Conservation (phyloP, 176 grass and related monocot species). For the Zoysia japonica region DNA sequence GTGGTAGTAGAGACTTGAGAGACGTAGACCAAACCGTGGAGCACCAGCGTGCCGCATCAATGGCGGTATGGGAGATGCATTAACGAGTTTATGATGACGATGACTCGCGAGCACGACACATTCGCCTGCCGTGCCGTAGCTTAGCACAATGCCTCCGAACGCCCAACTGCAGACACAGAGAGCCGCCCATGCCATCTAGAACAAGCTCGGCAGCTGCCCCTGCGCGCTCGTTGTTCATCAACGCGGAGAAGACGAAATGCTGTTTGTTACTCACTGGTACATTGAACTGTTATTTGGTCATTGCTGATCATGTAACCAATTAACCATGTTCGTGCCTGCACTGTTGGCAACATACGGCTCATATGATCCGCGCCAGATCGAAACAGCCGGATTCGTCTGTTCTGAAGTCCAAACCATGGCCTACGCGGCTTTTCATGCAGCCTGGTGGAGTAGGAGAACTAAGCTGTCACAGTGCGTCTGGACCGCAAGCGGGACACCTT, state of each 20-base stretch:
- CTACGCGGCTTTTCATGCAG: not conserved
- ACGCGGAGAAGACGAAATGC: not conserved
- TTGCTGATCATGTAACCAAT: not conserved
- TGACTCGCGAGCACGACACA: not conserved
- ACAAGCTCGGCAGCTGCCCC: not conserved
- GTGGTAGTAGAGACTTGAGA: not conserved
- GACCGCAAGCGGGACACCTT: not conserved
- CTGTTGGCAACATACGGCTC: not conserved
- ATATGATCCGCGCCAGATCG: not conserved
- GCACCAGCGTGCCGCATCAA: not conserved
- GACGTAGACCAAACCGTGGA: not conserved
- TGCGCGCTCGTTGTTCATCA: not conserved
- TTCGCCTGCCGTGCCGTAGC: not conserved
- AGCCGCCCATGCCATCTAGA: conserved; percentile 8
- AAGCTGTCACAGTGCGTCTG: not conserved
- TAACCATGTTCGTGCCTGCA: not conserved
- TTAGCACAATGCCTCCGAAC: conserved; percentile 13
- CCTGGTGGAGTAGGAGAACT: not conserved
- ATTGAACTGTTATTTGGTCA: not conserved
- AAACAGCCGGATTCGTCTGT: not conserved
- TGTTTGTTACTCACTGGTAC: not conserved
- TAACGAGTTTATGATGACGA: not conserved
- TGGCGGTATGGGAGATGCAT: not conserved
- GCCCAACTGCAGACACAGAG: conserved; percentile 12
- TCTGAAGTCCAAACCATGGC: not conserved